Conservation (phyloP, 331 rosid genomes). For the Cydonia oblonga region DNA sequence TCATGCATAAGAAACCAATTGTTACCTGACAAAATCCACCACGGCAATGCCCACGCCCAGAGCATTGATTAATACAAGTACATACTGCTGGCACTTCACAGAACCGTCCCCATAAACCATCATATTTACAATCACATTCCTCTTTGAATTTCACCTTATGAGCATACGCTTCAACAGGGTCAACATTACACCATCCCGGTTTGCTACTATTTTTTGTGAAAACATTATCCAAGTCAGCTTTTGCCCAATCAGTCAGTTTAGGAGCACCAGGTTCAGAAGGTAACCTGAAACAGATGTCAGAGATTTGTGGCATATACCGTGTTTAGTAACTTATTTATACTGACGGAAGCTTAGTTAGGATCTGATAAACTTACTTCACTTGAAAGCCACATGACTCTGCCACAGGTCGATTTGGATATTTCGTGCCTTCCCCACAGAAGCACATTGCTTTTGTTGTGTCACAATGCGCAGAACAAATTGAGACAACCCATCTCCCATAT, state of each 20-base stretch:
- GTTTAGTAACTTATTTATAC: not conserved
- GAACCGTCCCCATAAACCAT: constrained; percentile 57
- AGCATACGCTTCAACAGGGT: constrained; percentile 74
- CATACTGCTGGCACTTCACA: constrained; percentile 75
- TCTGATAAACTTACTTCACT: constrained; percentile 40
- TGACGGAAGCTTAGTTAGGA: constrained; percentile 8
- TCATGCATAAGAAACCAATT: not conserved
- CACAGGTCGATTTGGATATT: constrained; percentile 77
- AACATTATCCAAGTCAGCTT: constrained; percentile 54
- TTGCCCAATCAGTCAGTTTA: constrained; percentile 52
- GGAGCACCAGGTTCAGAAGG: constrained; percentile 62
- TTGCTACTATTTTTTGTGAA: constrained; percentile 61
- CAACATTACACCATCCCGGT: constrained; percentile 93
- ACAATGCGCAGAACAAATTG: constrained; percentile 72
- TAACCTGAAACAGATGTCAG: constrained; percentile 38
- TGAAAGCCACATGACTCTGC: constrained; percentile 82
- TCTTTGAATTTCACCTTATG: constrained; percentile 57
- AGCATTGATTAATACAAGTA: constrained; percentile 85
- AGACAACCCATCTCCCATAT: constrained; percentile 70
- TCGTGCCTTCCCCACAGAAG: constrained; percentile 92
- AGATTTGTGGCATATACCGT: constrained; percentile 6
- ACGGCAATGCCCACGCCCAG: constrained; percentile 73
- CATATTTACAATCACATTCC: constrained; percentile 86
- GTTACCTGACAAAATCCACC: constrained; percentile 90
- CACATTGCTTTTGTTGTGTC: constrained; percentile 87